A percentile compares a stretch with the other conserved stretches of the same genome.
Conservation (phyloP, 257 asterid genomes). For the Solanum paucissectum region DNA sequence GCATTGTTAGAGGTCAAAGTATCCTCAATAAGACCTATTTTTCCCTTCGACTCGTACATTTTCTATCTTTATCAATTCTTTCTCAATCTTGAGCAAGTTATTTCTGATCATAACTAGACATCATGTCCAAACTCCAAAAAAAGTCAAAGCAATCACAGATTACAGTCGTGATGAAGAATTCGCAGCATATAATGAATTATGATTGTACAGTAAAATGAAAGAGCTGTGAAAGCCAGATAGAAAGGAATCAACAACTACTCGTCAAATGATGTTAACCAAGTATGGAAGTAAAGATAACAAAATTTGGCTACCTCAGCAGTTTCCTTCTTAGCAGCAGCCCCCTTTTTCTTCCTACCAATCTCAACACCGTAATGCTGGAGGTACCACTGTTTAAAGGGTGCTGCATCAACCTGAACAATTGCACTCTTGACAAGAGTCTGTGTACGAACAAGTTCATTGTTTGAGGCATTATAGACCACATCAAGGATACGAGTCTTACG, state of each 20-base stretch:
- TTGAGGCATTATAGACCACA: conserved; percentile 32
- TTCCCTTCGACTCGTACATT: neutral
- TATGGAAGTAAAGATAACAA: neutral
- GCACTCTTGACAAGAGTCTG: conserved; percentile 39
- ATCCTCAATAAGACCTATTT: neutral
- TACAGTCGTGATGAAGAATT: neutral
- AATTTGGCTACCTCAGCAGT: conserved; percentile 17
- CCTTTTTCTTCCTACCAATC: conserved; percentile 28
- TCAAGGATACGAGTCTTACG: conserved; percentile 34
- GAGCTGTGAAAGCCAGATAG: neutral
- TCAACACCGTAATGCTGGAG: conserved; percentile 33
- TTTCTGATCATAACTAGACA: neutral
- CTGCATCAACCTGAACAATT: conserved; percentile 35
- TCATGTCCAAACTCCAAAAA: neutral
- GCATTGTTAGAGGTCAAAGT: neutral
- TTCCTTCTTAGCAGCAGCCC: conserved; percentile 18
- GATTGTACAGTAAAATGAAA: neutral
- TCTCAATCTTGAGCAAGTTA: neutral
- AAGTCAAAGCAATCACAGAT: neutral
- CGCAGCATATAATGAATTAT: neutral
- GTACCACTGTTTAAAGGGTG: conserved; percentile 39
- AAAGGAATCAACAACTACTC: neutral
- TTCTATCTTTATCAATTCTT: neutral
- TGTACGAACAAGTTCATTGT: conserved; percentile 42
- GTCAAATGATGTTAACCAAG: neutral